Percentiles rank a stretch among this genome's conserved stretches.
Evolutionary conservation across 2,329 filamentous ascomycete species (phyloP).

Genomic region (Colletotrichum truncatum): DNA sequence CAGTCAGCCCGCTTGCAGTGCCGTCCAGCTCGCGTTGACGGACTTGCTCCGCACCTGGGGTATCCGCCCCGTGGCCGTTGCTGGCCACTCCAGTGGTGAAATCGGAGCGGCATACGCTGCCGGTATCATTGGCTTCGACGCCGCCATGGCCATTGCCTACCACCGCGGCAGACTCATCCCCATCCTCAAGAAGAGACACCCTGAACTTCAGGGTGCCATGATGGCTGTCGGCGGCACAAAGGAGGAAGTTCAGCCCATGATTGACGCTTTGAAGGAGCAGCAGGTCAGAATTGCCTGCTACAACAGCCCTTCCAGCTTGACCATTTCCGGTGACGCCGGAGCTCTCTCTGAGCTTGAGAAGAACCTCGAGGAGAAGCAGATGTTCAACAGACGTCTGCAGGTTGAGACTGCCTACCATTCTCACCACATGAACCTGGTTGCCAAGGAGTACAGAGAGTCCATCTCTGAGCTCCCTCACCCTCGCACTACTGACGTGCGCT

Average conservation of each 20-base stretch:
- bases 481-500: conserved; percentile 44
- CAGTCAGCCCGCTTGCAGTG: conserved; percentile 54
- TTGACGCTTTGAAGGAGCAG: conserved; percentile 46
- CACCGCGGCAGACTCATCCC: conserved; percentile 55
- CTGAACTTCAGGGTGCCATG: conserved; percentile 58
- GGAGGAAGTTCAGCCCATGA: conserved; percentile 54
- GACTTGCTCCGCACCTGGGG: conserved; percentile 54
- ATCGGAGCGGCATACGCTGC: conserved; percentile 57
- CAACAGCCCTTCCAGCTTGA: conserved; percentile 62
- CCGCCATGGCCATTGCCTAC: conserved; percentile 59
- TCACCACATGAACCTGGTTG: conserved; percentile 60
- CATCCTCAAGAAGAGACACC: conserved; percentile 49
- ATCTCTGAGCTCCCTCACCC: conserved; percentile 51
- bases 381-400: conserved; percentile 58
- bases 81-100: conserved; percentile 59
- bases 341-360: conserved; percentile 40
- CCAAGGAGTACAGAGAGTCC: conserved; percentile 42
- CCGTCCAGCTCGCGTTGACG: conserved; percentile 57
- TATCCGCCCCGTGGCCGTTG: conserved; percentile 48
- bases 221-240: conserved; percentile 61
- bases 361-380: conserved; percentile 42
- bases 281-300: conserved; percentile 49
- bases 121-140: conserved; percentile 46
- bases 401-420: conserved; percentile 65
- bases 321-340: conserved; percentile 47